Evolutionary conservation across 169 alveolate genomes (phyloP).

Genomic region (Pseudocohnilembus persalinus): DNA sequence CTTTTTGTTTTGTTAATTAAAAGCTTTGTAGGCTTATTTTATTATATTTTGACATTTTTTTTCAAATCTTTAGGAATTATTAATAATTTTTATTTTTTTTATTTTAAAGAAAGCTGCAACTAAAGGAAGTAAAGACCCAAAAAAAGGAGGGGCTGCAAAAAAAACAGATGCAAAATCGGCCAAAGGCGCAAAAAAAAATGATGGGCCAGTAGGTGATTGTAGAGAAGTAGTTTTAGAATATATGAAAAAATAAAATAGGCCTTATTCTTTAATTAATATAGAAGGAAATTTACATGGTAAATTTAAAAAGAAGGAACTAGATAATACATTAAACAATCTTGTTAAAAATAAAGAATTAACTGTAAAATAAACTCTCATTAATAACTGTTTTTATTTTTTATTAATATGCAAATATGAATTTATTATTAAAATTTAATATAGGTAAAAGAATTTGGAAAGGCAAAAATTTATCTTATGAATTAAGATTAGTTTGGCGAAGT

Average conservation of each 20-base stretch:
- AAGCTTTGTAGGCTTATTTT: no score
- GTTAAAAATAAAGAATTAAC: constrained; percentile 14
- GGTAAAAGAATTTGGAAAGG: constrained; percentile 61
- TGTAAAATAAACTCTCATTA: background rate
- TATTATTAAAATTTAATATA: no score
- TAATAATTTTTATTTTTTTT: no score
- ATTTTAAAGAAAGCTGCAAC: no score
- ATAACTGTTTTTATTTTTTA: background rate
- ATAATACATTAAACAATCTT: constrained; percentile 40
- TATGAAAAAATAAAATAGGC: constrained; percentile 58
- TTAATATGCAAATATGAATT: background rate
- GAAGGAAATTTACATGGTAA: constrained; percentile 50
- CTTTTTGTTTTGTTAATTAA: no score
- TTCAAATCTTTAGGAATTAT: no score
- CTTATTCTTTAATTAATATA: constrained; percentile 49
- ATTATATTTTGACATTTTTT: no score
- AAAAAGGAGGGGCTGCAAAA: background rate
- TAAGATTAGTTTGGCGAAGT: constrained; percentile 44
- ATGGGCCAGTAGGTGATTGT: background rate
- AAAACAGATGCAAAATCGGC: background rate
- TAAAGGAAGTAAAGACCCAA: background rate
- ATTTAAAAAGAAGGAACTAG: constrained; percentile 36
- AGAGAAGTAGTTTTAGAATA: constrained; percentile 31
- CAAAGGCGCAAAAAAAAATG: background rate
- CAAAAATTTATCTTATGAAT: constrained; percentile 54